Evolutionary conservation across 2,329 filamentous ascomycete species (phyloP), one percentile per base, ranked within the genome.

Genomic region (Shiraia sp.): DNA sequence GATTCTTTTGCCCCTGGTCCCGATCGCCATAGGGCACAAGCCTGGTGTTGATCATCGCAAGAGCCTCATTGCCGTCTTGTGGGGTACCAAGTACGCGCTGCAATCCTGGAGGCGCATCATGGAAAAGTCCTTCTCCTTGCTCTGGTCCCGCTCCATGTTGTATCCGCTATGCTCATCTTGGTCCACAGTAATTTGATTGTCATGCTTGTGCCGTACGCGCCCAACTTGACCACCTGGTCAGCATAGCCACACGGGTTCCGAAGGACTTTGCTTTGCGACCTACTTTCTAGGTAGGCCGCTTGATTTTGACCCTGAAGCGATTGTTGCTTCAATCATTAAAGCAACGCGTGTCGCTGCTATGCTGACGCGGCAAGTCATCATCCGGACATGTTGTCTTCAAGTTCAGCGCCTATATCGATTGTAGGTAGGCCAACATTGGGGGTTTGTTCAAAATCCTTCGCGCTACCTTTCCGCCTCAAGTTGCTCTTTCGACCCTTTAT

Each of bases 371-470:
- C 39, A 22, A 35, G 32, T 35, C 22, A 32, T 22, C 35, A 17
- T 24, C 23, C 35, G 29, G 17, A 30, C 31, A 31, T 45, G 31
- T 36, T 40, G 29, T 47, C 13, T 39, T 5, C 31, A 32, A 19
- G 35, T 30, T 49, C 47, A 50, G 40, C 43, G 41, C 45, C 49
- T 36, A 35, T 42, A 39, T 49, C 43, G 36, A 42, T 40, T 41
- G 19, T 22, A 22, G 19, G 4, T 22, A 22, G 19, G 19, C 19
- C 19, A 22, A 22, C 8, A 22, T n/a, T n/a, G n/a, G n/a, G n/a
- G n/a, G n/a, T n/a, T n/a, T n/a, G n/a, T n/a, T n/a, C n/a, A n/a
- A n/a, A n/a, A n/a, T n/a, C n/a, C n/a, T n/a, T 29, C 10, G n/a
- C 5, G 4, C n/a, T 6, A 12, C 27, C 4, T 5, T 45, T 51